phyloP scores from a whole-genome alignment of 495 filamentous ascomycete species.

The Annulohypoxylon maeteangense region DNA sequence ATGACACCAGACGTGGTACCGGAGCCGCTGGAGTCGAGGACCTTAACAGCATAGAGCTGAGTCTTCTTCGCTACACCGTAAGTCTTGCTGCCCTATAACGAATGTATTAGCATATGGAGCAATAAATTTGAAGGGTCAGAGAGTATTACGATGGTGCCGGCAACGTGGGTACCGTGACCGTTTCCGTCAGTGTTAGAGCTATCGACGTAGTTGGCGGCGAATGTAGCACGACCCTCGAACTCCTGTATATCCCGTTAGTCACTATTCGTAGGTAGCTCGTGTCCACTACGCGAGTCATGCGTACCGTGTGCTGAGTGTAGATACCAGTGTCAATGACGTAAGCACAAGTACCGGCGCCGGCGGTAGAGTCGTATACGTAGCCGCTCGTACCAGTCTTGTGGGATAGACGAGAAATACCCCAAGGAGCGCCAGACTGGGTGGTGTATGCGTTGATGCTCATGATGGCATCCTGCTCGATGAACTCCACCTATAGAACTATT shows the following conservation, averaged over 20 bases:
- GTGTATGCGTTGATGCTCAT: constrained; percentile 58
- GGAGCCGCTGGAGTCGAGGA: constrained; percentile 59
- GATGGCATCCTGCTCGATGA: constrained; percentile 63
- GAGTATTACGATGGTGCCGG: constrained; percentile 54
- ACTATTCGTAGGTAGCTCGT: neutral
- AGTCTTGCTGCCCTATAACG: constrained; percentile 52
- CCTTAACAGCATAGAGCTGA: constrained; percentile 61
- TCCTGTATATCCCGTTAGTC: constrained; percentile 42
- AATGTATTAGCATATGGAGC: constrained; percentile 9
- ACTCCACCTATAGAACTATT: constrained; percentile 56
- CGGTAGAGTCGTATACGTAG: constrained; percentile 70
- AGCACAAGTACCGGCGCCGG: constrained; percentile 66
- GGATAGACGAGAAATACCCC: constrained; percentile 70
- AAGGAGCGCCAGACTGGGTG: constrained; percentile 65
- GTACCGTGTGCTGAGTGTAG: constrained; percentile 66
- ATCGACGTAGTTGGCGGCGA: constrained; percentile 56
- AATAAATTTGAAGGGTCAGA: constrained; percentile 2
- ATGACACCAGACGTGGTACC: constrained; percentile 61
- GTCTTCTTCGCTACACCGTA: constrained; percentile 63
- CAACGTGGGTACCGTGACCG: constrained; percentile 63
- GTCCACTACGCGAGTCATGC: constrained; percentile 47
- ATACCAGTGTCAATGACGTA: constrained; percentile 73
- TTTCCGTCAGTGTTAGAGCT: constrained; percentile 59
- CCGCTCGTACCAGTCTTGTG: constrained; percentile 58
- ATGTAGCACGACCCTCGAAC: constrained; percentile 57